A percentile compares a stretch with the other conserved stretches of the same genome.
Evolutionary conservation across 2,329 filamentous ascomycete species (phyloP).

Genomic region (Leptographium radiaticola): DNA sequence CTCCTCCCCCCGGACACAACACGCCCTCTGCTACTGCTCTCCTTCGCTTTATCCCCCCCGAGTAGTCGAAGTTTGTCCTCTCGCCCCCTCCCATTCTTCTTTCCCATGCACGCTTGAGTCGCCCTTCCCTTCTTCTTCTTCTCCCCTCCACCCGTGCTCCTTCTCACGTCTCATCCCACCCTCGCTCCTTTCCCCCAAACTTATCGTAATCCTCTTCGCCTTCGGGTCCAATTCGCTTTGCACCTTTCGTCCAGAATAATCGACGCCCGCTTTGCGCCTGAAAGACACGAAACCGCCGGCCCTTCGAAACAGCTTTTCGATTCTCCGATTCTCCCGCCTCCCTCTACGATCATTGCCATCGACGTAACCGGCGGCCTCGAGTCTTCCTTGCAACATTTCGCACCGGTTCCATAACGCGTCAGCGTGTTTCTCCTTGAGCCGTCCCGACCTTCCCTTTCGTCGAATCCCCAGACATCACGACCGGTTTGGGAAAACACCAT

Average conservation of each 20-base stretch:
- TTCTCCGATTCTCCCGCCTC: neutral
- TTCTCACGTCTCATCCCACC: slow-evolving; percentile 4
- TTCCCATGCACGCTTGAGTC: neutral
- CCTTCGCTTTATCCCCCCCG: neutral
- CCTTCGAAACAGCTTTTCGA: neutral
- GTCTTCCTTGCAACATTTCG: neutral
- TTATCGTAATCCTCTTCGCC: neutral
- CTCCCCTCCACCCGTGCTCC: neutral
- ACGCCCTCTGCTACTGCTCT: neutral
- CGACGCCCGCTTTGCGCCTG: neutral
- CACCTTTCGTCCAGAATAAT: neutral
- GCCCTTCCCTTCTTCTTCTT: neutral
- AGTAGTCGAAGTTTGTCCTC: neutral
- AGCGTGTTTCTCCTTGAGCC: neutral
- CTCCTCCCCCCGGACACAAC: neutral
- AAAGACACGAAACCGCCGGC: neutral
- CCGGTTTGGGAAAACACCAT: neutral
- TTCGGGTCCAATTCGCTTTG: neutral
- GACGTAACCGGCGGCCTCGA: neutral
- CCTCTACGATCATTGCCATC: neutral
- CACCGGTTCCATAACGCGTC: neutral
- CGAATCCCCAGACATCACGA: neutral
- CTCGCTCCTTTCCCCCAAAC: neutral
- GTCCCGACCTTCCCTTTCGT: neutral
- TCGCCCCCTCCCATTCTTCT: slow-evolving; percentile 1